These are phyloP conservation scores for Cinchona pubescens DNA, from an alignment of 257 asterid species.

Conservation along the genomic window DNA sequence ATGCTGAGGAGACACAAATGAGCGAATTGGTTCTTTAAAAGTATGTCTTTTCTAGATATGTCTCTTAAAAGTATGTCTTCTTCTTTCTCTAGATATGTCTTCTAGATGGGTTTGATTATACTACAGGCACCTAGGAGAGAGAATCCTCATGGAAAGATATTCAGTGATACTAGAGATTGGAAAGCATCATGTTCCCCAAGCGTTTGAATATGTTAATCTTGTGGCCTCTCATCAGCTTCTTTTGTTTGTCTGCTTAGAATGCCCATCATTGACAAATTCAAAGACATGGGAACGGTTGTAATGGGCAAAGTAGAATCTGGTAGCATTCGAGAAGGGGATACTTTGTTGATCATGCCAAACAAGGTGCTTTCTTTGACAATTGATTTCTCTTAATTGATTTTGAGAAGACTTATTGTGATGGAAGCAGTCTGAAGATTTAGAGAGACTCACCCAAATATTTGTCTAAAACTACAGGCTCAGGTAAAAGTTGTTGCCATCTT, in stretches of 20 bases:
- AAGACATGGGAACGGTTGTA: constrained; percentile 94
- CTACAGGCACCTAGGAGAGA: no score
- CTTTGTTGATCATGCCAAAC: constrained; percentile 84
- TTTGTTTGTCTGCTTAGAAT: constrained; percentile 43
- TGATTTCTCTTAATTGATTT: constrained; percentile 1
- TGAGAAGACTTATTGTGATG: not conserved
- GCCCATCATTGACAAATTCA: constrained; percentile 86
- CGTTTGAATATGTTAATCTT: not conserved
- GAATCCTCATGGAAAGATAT: no score
- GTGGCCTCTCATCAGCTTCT: not conserved
- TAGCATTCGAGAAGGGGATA: constrained; percentile 78
- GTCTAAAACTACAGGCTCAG: constrained; percentile 45
- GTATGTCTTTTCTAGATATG: no score
- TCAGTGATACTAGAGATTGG: no score
- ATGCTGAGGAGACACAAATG: no score
- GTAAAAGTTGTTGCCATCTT: constrained; percentile 76
- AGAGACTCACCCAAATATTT: not conserved
- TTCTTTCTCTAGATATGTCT: no score
- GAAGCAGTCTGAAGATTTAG: not conserved
- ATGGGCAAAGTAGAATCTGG: constrained; percentile 99
- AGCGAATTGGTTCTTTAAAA: no score
- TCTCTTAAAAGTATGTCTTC: no score
- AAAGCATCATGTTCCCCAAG: not conserved
- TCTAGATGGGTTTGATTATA: not conserved
- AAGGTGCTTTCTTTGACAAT: constrained; percentile 46